A percentile compares a stretch with the other conserved stretches of the same genome.
These are phyloP conservation scores for Fusarium phyllophilum DNA, from an alignment of 2,329 filamentous ascomycete genomes.

Conservation along the genomic window DNA sequence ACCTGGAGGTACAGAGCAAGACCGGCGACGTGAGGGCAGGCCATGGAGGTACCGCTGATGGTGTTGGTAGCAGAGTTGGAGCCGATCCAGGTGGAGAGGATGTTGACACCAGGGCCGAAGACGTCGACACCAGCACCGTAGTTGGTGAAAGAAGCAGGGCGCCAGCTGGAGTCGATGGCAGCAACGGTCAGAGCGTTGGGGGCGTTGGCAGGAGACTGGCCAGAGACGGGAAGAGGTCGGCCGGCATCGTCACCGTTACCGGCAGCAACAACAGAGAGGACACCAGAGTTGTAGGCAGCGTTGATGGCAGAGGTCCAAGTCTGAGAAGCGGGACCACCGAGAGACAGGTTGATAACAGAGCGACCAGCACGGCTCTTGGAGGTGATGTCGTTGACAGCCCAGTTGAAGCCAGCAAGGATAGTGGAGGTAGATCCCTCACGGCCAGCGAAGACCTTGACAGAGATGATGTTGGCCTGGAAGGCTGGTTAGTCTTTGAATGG, in stretches of 20 bases:
- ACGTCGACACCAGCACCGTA: slow-evolving; percentile 56
- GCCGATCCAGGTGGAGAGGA: slow-evolving; percentile 57
- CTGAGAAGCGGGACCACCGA: slow-evolving; percentile 49
- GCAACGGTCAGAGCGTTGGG: slow-evolving; percentile 61
- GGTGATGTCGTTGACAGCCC: slow-evolving; percentile 50
- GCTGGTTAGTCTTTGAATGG: neutral
- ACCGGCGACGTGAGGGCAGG: slow-evolving; percentile 54
- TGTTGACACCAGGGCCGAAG: slow-evolving; percentile 54
- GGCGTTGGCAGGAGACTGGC: slow-evolving; percentile 58
- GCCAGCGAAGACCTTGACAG: slow-evolving; percentile 49
- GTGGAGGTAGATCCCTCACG: slow-evolving; percentile 37
- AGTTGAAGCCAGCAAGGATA: slow-evolving; percentile 55
- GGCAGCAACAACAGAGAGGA: slow-evolving; percentile 58
- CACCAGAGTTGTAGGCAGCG: slow-evolving; percentile 51
- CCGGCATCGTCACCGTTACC: slow-evolving; percentile 53
- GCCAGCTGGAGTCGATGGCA: slow-evolving; percentile 53
- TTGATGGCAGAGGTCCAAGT: slow-evolving; percentile 55
- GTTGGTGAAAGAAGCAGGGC: slow-evolving; percentile 59
- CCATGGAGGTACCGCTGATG: slow-evolving; percentile 57
- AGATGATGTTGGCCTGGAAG: slow-evolving; percentile 39
- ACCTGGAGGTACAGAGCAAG: slow-evolving; percentile 57
- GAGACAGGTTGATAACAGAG: slow-evolving; percentile 54
- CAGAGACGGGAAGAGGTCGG: slow-evolving; percentile 50
- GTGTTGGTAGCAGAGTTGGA: slow-evolving; percentile 46
- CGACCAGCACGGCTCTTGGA: slow-evolving; percentile 48